Conservation (phyloP, 1,139 yeast genomes). For the Candida sojae region DNA sequence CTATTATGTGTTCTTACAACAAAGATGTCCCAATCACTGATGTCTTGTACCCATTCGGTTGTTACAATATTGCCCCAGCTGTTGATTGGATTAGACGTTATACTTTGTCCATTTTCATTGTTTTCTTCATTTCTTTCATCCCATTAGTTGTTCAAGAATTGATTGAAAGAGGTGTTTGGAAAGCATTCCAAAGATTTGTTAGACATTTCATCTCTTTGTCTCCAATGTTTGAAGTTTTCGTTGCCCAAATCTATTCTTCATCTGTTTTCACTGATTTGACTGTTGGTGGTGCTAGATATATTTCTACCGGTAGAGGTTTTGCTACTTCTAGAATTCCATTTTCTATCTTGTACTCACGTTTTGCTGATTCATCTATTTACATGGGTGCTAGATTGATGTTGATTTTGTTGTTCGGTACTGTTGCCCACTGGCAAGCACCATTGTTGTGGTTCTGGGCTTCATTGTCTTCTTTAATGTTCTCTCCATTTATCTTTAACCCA, state of each 20-base stretch:
- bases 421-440: slow-evolving; percentile 97
- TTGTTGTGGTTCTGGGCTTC: slow-evolving; percentile 99
- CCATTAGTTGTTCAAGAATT: slow-evolving; percentile 97
- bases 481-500: slow-evolving; percentile 96
- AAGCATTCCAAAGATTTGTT: slow-evolving; percentile 85
- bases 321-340: slow-evolving; percentile 99
- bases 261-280: slow-evolving; percentile 89
- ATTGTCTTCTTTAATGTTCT: slow-evolving; percentile 81
- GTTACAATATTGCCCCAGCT: slow-evolving; percentile 90
- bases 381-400: slow-evolving; percentile 92
- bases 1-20: slow-evolving; percentile 83
- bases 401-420: slow-evolving; percentile 88
- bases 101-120: slow-evolving; percentile 96
- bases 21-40: slow-evolving; percentile 86
- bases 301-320: slow-evolving; percentile 58
- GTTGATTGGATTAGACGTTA: slow-evolving; percentile 98
- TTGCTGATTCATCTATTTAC: slow-evolving; percentile 96
- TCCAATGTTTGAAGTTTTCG: slow-evolving; percentile 97
- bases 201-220: slow-evolving; percentile 90
- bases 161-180: slow-evolving; percentile 97
- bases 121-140: slow-evolving; percentile 94
- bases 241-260: slow-evolving; percentile 95
- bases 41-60: slow-evolving; percentile 82
- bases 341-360: slow-evolving; percentile 91
- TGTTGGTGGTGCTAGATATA: slow-evolving; percentile 87